phyloP scores from a whole-genome alignment of 805 yeast genomes.

The Novakomyces olei region DNA sequence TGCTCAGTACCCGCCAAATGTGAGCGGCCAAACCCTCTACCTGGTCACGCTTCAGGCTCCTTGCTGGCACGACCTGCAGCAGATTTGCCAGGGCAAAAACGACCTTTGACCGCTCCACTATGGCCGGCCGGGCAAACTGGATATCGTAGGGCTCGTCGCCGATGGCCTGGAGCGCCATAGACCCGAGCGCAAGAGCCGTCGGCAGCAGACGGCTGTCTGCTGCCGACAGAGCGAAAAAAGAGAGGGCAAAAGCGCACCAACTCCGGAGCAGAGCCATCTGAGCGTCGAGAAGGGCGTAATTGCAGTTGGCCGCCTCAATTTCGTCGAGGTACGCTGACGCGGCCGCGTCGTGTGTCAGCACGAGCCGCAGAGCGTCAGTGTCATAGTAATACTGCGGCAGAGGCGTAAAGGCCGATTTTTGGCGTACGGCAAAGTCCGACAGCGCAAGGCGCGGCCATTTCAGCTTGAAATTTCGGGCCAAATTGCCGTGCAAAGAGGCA shows the following conservation, averaged over 20 bases:
- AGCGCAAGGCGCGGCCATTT: conserved; percentile 35
- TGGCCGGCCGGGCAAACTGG: too few relatives aligned
- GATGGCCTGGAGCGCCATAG: too few relatives aligned
- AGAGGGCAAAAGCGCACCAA: not conserved
- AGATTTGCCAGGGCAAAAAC: too few relatives aligned
- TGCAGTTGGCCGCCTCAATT: conserved; percentile 36
- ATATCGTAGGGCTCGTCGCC: too few relatives aligned
- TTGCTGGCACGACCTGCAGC: too few relatives aligned
- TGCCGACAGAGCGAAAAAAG: not conserved
- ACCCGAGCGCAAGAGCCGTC: too few relatives aligned
- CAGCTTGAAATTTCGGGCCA: conserved; percentile 25
- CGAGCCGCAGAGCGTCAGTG: conserved; percentile 36
- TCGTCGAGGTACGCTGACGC: conserved; percentile 31
- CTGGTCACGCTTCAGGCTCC: too few relatives aligned
- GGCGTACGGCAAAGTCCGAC: conserved; percentile 24
- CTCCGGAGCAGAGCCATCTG: conserved; percentile 19
- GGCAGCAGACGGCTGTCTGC: too few relatives aligned
- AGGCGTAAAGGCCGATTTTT: conserved; percentile 29
- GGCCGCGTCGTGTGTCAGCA: conserved; percentile 23
- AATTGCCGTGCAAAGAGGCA: conserved; percentile 23
- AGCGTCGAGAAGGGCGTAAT: conserved; percentile 38
- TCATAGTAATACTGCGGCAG: conserved; percentile 38
- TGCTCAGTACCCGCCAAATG: too few relatives aligned
- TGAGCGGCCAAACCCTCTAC: too few relatives aligned
- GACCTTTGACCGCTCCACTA: too few relatives aligned